phyloP scores from a whole-genome alignment of 768 basidiomycete species.

The Mycena polygramma region DNA sequence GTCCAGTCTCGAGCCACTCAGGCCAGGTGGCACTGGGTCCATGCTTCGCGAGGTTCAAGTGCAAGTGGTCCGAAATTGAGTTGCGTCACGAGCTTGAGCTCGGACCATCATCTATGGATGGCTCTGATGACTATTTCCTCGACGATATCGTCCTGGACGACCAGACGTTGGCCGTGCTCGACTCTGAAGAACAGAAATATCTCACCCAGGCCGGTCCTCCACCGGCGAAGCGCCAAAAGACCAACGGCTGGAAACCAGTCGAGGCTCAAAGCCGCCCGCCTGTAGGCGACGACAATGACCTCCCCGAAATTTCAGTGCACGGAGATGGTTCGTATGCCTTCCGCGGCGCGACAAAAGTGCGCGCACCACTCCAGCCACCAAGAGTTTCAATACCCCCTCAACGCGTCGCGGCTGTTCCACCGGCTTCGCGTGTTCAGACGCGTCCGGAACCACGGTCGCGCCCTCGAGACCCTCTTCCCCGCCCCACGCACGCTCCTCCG shows the following conservation, averaged over 20 bases:
- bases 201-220: constrained; percentile 48
- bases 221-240: constrained; percentile 70
- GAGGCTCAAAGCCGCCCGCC: constrained; percentile 40
- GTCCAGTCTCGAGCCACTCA: constrained; percentile 27
- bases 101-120: constrained; percentile 57
- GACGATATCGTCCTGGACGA: constrained; percentile 75
- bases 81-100: neutral
- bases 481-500: neutral
- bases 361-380: constrained; percentile 16
- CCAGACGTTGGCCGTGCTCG: constrained; percentile 70
- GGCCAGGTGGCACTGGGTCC: constrained; percentile 12
- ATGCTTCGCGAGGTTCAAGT: constrained; percentile 16
- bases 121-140: constrained; percentile 72
- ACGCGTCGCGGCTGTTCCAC: constrained; percentile 13
- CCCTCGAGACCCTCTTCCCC: constrained; percentile 11
- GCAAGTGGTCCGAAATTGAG: too few species aligned
- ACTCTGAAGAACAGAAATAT: constrained; percentile 67
- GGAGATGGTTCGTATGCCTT: constrained; percentile 70
- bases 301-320: constrained; percentile 75
- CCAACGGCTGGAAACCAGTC: constrained; percentile 58
- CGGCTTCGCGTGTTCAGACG: constrained; percentile 7
- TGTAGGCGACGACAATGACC: constrained; percentile 56
- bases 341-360: constrained; percentile 39
- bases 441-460: constrained; percentile 31
- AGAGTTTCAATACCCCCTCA: constrained; percentile 20